phyloP scores from a whole-genome alignment of 1,139 yeast genomes.

The Diutina catenulata region DNA sequence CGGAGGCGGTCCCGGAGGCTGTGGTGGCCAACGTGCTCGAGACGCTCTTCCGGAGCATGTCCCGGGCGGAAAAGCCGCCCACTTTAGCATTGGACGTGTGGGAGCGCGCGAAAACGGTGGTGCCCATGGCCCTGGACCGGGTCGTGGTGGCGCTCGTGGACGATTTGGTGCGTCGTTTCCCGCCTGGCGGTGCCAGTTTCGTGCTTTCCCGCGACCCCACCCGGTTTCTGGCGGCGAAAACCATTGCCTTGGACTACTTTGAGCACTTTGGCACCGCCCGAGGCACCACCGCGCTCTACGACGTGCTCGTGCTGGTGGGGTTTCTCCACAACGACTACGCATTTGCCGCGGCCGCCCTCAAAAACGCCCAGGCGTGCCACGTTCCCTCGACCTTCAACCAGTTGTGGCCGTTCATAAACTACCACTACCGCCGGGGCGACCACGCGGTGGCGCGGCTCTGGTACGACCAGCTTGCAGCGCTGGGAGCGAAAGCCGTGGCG shows the following conservation, averaged over 20 bases:
- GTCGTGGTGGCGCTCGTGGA: constrained; percentile 20
- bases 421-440: constrained; percentile 23
- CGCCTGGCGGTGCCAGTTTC: constrained; percentile 13
- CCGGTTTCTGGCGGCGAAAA: constrained; percentile 20
- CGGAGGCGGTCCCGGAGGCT: constrained; percentile 13
- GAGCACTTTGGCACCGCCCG: neutral
- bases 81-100: constrained; percentile 11
- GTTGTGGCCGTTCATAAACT: constrained; percentile 27
- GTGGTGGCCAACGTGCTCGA: constrained; percentile 14
- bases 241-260: constrained; percentile 16
- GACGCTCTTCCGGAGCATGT: constrained; percentile 12
- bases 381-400: constrained; percentile 30
- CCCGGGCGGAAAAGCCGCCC: constrained; percentile 9
- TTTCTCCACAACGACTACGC: constrained; percentile 20
- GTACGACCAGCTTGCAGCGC: constrained; percentile 24
- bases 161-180: constrained; percentile 16
- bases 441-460: constrained; percentile 22
- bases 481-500: constrained; percentile 21
- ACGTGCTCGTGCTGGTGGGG: constrained; percentile 20
- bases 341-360: constrained; percentile 23
- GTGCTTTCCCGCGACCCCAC: constrained; percentile 11
- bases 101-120: constrained; percentile 5
- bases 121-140: constrained; percentile 12
- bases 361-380: constrained; percentile 15
- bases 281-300: constrained; percentile 8